Evolutionary conservation across 306 rosid genomes (phyloP).

Genomic region (Parietaria judaica): DNA sequence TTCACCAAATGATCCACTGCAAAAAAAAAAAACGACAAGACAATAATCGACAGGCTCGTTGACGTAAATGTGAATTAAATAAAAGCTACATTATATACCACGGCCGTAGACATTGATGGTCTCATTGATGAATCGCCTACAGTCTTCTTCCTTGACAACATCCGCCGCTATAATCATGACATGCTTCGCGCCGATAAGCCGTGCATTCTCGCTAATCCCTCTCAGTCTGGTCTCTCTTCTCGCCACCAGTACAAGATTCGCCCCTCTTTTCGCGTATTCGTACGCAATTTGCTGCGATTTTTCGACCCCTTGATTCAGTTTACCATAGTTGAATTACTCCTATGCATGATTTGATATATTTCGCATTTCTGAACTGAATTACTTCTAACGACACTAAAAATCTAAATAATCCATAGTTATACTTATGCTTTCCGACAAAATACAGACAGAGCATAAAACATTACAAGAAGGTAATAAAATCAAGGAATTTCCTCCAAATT

Average conservation of each 20-base stretch:
- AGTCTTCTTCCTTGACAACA: constrained; percentile 89
- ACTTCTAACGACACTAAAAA: no score
- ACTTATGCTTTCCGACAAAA: no score
- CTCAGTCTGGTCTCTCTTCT: constrained; percentile 58
- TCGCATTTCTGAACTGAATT: no score
- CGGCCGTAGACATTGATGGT: constrained; percentile 45
- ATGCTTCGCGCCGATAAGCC: constrained; percentile 55
- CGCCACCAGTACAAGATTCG: constrained; percentile 69
- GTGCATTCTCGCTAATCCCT: constrained; percentile 61
- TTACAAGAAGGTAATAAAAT: no score
- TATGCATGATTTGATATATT: no score
- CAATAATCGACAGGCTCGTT: neutral
- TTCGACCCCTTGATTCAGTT: neutral
- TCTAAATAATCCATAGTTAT: no score
- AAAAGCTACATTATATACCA: constrained; percentile 26
- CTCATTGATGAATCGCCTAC: constrained; percentile 56
- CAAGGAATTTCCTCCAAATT: no score
- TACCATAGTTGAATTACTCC: no score
- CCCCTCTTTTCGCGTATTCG: constrained; percentile 71
- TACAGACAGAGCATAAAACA: no score
- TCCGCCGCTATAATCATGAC: constrained; percentile 71
- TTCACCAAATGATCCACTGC: constrained; percentile 87
- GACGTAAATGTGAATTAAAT: neutral
- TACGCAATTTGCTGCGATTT: constrained; percentile 76
- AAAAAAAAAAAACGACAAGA: constrained; percentile 1